A percentile compares a stretch with the other conserved stretches of the same genome.
These are phyloP conservation scores for Viridothelium virens DNA, from an alignment of 495 filamentous ascomycete species.

Conservation along the genomic window DNA sequence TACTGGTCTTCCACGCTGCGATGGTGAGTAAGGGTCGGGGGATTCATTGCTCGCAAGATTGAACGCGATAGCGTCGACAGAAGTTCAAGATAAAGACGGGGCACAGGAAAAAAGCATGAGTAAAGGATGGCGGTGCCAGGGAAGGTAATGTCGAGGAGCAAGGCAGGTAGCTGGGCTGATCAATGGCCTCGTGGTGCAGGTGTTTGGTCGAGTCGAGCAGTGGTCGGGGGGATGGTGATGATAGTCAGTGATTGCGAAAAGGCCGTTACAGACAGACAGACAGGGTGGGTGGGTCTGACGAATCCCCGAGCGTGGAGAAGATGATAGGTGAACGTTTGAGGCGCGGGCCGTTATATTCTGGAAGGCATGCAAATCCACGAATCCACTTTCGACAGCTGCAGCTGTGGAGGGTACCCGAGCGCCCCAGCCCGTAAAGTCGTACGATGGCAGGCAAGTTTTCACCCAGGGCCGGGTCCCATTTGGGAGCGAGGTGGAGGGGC, in stretches of 20 bases:
- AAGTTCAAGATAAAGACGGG: background rate
- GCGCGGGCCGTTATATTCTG: conserved; percentile 12
- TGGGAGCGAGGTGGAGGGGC: conserved; percentile 10
- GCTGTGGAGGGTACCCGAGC: conserved; percentile 6
- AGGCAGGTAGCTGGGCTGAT: background rate
- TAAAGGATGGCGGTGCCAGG: background rate
- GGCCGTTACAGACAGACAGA: conserved; percentile 11
- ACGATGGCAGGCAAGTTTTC: background rate
- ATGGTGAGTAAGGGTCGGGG: conserved; percentile 5
- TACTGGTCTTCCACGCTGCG: conserved; percentile 9
- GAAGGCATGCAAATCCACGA: conserved; percentile 12
- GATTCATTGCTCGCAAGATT: background rate
- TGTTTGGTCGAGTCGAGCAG: background rate
- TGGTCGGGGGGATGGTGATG: background rate
- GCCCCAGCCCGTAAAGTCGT: conserved; percentile 10
- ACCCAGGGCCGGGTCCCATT: conserved; percentile 5
- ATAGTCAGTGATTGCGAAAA: background rate
- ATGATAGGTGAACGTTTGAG: conserved; percentile 13
- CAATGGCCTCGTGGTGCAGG: background rate
- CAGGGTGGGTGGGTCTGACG: background rate
- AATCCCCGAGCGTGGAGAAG: background rate
- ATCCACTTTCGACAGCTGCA: conserved; percentile 12
- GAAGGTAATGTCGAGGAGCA: background rate
- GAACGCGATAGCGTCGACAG: background rate
- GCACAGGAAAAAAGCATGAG: background rate